Percentiles rank a stretch among this genome's conserved stretches.
These are phyloP conservation scores for Tetraselmis chui DNA, from an alignment of 139 green algal species.

Conservation along the genomic window DNA sequence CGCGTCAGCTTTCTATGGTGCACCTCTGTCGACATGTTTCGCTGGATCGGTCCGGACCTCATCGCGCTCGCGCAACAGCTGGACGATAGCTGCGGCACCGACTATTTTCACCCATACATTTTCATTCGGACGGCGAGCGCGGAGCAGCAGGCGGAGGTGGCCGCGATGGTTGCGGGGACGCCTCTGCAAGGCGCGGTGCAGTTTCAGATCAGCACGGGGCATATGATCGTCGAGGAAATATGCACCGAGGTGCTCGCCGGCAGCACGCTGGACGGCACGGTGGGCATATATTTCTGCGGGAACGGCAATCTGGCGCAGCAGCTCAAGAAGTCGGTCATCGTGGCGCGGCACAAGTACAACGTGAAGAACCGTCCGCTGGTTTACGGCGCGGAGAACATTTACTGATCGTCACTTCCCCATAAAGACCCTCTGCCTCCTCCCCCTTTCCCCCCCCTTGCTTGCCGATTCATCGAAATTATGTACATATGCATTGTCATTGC, in stretches of 20 bases:
- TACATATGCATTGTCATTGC: too few species aligned
- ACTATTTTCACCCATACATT: background rate
- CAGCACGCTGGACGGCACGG: background rate
- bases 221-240: background rate
- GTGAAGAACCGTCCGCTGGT: background rate
- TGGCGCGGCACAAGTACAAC: background rate
- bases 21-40: background rate
- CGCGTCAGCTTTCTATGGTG: background rate
- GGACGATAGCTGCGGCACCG: background rate
- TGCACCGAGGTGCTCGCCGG: background rate
- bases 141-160: background rate
- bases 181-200: background rate
- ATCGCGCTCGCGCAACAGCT: background rate
- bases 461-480: too few species aligned
- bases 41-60: background rate
- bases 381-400: too few species aligned
- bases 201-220: background rate
- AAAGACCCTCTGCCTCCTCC: too few species aligned
- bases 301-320: background rate
- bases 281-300: background rate
- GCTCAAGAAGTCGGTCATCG: background rate
- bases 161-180: background rate
- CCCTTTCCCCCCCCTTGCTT: too few species aligned
- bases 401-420: too few species aligned
- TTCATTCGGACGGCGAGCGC: background rate